phyloP scores from a whole-genome alignment of 1,284 basidiomycete species.

The Fomitopsis palustris region DNA sequence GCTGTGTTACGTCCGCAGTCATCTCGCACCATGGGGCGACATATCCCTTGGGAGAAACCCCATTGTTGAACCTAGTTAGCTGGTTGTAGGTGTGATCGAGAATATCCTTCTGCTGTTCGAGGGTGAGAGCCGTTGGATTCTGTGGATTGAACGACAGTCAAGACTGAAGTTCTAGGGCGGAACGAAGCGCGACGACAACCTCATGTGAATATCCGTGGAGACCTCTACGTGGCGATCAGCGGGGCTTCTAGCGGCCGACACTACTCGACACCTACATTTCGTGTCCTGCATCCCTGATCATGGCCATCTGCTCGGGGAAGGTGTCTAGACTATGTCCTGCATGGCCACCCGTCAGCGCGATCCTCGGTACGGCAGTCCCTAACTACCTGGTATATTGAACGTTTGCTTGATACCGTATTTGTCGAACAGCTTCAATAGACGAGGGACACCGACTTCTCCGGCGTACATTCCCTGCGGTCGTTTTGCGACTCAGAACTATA shows the following conservation, averaged over 20 bases:
- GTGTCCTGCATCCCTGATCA: conserved; percentile 66
- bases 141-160: conserved; percentile 18
- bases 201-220: conserved; percentile 78
- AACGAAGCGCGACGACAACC: conserved; percentile 26
- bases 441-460: conserved; percentile 68
- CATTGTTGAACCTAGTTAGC: conserved; percentile 67
- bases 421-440: conserved; percentile 69
- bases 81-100: conserved; percentile 65
- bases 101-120: conserved; percentile 71
- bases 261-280: conserved; percentile 45
- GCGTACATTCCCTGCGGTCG: conserved; percentile 58
- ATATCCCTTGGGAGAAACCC: conserved; percentile 61
- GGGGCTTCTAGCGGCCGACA: not conserved
- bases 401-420: conserved; percentile 67
- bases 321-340: conserved; percentile 70
- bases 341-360: not conserved
- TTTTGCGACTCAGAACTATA: not conserved
- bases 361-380: not conserved
- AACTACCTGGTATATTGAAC: conserved; percentile 70
- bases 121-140: conserved; percentile 61
- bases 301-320: conserved; percentile 62
- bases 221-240: conserved; percentile 36
- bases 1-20: conserved; percentile 63
- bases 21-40: conserved; percentile 84
- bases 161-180: not conserved